Evolutionary conservation across 2,329 filamentous ascomycete species (phyloP).

Genomic region (Pyrenochaeta sp.): DNA sequence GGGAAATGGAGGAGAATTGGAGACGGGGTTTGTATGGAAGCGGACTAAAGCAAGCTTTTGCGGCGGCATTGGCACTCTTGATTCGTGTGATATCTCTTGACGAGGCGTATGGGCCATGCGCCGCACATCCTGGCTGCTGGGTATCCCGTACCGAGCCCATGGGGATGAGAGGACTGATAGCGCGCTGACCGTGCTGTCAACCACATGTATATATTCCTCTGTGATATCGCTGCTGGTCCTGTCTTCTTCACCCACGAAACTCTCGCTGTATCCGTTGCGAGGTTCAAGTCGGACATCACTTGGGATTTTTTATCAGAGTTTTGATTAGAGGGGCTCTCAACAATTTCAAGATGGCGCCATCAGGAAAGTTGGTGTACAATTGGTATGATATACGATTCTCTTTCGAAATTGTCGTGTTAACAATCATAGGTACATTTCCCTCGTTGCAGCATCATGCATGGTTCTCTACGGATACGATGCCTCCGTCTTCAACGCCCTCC

Average conservation of each 20-base stretch:
- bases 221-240: conserved; percentile 7
- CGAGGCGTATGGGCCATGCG: conserved; percentile 11
- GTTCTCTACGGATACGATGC: conserved; percentile 78
- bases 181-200: conserved; percentile 20
- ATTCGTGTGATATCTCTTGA: conserved; percentile 40
- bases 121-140: conserved; percentile 22
- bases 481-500: conserved; percentile 75
- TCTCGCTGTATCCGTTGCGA: conserved; percentile 25
- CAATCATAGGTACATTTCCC: conserved; percentile 66
- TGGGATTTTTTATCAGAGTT: neutral
- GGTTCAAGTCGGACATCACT: conserved; percentile 13
- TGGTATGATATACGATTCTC: conserved; percentile 44
- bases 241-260: conserved; percentile 18
- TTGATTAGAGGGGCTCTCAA: neutral
- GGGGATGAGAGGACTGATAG: conserved; percentile 29
- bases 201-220: conserved; percentile 29
- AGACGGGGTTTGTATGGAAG: conserved; percentile 9
- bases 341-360: conserved; percentile 38
- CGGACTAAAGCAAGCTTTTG: conserved; percentile 28
- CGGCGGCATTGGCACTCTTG: conserved; percentile 26
- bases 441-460: conserved; percentile 77
- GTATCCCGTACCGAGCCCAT: conserved; percentile 27
- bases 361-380: conserved; percentile 54
- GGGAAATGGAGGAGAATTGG: neutral
- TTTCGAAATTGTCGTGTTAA: conserved; percentile 7